A percentile compares a stretch with the other conserved stretches of the same genome.
Evolutionary conservation across 257 asterid genomes (phyloP).

Genomic region (Plantago elongata): DNA sequence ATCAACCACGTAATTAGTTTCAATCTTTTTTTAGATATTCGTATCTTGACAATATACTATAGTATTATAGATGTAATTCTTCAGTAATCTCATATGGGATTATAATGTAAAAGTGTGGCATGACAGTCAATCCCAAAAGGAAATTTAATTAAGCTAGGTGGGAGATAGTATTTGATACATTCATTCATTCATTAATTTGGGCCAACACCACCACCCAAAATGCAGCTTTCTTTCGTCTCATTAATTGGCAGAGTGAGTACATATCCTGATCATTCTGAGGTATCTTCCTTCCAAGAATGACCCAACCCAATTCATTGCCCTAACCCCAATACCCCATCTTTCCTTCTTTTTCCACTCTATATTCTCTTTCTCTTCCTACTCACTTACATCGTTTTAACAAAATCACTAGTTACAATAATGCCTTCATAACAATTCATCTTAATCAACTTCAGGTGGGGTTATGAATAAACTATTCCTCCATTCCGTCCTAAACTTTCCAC

Average conservation of each 20-base stretch:
- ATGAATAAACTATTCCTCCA: no score
- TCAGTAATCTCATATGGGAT: no score
- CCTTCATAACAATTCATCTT: neutral
- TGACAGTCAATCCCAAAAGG: no score
- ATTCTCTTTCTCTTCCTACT: neutral
- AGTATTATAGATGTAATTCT: no score
- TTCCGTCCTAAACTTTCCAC: no score
- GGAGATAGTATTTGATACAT: neutral
- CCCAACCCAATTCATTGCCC: slow-evolving; percentile 1
- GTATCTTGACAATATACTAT: no score
- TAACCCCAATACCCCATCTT: neutral
- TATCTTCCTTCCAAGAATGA: neutral
- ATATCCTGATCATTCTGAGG: slow-evolving; percentile 10
- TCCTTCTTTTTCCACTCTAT: neutral
- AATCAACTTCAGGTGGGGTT: neutral
- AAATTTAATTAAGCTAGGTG: no score
- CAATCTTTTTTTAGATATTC: no score
- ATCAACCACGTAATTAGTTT: no score
- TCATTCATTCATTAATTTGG: slow-evolving; percentile 4
- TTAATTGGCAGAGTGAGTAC: slow-evolving; percentile 8
- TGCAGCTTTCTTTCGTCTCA: slow-evolving; percentile 19
- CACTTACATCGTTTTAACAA: no score
- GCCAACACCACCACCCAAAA: slow-evolving; percentile 5
- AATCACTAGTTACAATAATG: no score
- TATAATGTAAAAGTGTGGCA: no score